Evolutionary conservation across 352 stramenopile genomes (phyloP), one percentile per base, ranked within the genome.

Genomic region (Pseudoperonospora humuli): DNA sequence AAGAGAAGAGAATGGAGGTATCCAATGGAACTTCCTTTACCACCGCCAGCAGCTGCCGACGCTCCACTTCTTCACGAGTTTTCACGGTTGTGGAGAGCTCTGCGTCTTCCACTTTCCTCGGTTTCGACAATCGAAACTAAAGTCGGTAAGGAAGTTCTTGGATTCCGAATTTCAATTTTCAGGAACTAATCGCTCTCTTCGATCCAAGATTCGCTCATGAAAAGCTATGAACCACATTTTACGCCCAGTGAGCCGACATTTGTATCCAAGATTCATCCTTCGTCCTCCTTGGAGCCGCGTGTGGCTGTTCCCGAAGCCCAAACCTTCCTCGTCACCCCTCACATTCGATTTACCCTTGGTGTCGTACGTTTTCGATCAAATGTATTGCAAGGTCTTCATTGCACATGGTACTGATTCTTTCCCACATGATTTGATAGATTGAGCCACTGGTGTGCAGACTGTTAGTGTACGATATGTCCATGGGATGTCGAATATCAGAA

Each of bases 141-240:
- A 45, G 13, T 21, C 17, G 53, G 53, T 57, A 23, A 24, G 47
- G 18, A 11, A 33, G 15, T 36, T 9, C 38, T 13, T 25, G 5
- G 10, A n/a, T 18, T 53, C 8, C 18, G 3, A 18, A 41, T 24
- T 21, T 39, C 3, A n/a, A n/a, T n/a, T n/a, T n/a, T n/a, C n/a
- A n/a, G n/a, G n/a, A n/a, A n/a, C n/a, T n/a, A n/a, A n/a, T n/a
- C n/a, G n/a, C n/a, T n/a, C n/a, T n/a, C n/a, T n/a, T n/a, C n/a
- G 46, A 19, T 15, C 54, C 59, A 76, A 3, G 40, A 63, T 2
- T 70, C 61, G 11, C 37, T 86, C 24, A 41, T 86, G 34, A 83
- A 77, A 47, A 78, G 67, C 44, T 88, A 88, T 28, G 73, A 88
- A 31, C 65, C 73, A 5, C 69, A 72, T 1, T 82, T 75, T 23